Evolutionary conservation across 768 basidiomycete genomes (phyloP).

Genomic region (Cystobasidium onofrii): DNA sequence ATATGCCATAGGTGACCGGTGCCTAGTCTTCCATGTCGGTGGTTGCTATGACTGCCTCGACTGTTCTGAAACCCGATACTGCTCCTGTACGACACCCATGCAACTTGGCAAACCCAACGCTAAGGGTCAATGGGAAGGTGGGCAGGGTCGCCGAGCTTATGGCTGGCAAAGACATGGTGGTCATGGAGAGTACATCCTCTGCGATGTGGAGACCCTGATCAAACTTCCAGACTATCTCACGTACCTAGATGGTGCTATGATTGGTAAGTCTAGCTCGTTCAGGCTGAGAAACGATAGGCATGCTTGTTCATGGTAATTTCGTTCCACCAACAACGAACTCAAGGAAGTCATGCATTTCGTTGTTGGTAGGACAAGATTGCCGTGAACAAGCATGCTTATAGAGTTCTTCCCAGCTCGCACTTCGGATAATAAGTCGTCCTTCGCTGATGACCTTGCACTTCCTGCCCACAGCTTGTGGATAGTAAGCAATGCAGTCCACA

Average conservation of each 20-base stretch:
- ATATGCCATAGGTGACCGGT: slow-evolving; percentile 11
- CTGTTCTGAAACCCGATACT: slow-evolving; percentile 24
- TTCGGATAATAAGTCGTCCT: too few species aligned
- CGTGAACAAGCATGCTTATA: too few species aligned
- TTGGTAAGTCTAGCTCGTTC: not conserved
- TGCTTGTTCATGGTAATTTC: not conserved
- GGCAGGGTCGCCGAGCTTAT: slow-evolving; percentile 11
- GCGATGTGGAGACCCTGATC: slow-evolving; percentile 23
- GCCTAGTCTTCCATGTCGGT: slow-evolving; percentile 25
- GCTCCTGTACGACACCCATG: slow-evolving; percentile 18
- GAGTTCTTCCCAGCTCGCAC: too few species aligned
- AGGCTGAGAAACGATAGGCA: not conserved
- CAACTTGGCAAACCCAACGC: not conserved
- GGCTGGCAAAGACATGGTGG: slow-evolving; percentile 31
- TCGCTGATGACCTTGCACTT: not conserved
- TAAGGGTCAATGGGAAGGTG: slow-evolving; percentile 8
- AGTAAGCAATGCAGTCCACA: not conserved
- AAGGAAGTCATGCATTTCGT: too few species aligned
- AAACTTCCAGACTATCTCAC: slow-evolving; percentile 23
- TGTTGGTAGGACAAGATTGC: too few species aligned
- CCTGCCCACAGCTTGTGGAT: slow-evolving; percentile 9
- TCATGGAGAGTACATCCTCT: slow-evolving; percentile 30
- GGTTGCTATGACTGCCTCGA: slow-evolving; percentile 14
- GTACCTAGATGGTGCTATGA: slow-evolving; percentile 28
- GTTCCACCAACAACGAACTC: too few species aligned